Conservation (phyloP, 2,329 filamentous ascomycete species). For the Aspergillus tamarii region DNA sequence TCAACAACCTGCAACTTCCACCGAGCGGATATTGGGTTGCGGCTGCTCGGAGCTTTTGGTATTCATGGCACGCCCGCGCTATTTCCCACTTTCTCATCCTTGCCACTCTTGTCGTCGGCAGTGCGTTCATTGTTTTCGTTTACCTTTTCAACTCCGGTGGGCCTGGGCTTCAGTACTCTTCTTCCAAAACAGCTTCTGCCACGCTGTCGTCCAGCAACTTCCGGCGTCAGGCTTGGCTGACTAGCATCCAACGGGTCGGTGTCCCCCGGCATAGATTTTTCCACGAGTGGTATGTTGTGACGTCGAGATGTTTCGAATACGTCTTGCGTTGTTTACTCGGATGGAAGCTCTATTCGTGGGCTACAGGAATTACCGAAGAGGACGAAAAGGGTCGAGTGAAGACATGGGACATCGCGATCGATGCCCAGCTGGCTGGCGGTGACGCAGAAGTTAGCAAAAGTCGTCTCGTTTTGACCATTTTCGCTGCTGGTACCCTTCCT, state of each 20-base stretch:
- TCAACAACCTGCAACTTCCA: slow-evolving; percentile 44
- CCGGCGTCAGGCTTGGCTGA: slow-evolving; percentile 87
- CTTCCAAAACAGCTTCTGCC: slow-evolving; percentile 36
- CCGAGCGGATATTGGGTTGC: slow-evolving; percentile 29
- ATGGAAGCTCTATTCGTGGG: slow-evolving; percentile 71
- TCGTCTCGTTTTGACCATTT: slow-evolving; percentile 79
- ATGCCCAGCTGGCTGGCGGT: slow-evolving; percentile 88
- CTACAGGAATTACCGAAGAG: slow-evolving; percentile 80
- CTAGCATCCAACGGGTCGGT: slow-evolving; percentile 88
- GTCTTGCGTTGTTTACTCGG: slow-evolving; percentile 78
- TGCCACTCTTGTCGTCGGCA: slow-evolving; percentile 54
- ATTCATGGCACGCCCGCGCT: slow-evolving; percentile 42
- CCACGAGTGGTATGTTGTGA: slow-evolving; percentile 79
- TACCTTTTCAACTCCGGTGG: slow-evolving; percentile 59
- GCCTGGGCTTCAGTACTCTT: slow-evolving; percentile 55
- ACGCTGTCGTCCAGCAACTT: slow-evolving; percentile 76
- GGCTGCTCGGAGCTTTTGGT: slow-evolving; percentile 33
- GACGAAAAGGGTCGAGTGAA: slow-evolving; percentile 85
- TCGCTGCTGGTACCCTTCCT: slow-evolving; percentile 85
- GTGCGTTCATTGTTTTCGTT: slow-evolving; percentile 61
- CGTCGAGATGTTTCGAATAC: slow-evolving; percentile 80
- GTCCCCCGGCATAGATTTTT: slow-evolving; percentile 86
- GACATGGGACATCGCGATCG: slow-evolving; percentile 89
- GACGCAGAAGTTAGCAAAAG: slow-evolving; percentile 89
- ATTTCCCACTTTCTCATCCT: slow-evolving; percentile 53